phyloP scores from a whole-genome alignment of 2,329 filamentous ascomycete species.

The Cytospora paraplurivora region DNA sequence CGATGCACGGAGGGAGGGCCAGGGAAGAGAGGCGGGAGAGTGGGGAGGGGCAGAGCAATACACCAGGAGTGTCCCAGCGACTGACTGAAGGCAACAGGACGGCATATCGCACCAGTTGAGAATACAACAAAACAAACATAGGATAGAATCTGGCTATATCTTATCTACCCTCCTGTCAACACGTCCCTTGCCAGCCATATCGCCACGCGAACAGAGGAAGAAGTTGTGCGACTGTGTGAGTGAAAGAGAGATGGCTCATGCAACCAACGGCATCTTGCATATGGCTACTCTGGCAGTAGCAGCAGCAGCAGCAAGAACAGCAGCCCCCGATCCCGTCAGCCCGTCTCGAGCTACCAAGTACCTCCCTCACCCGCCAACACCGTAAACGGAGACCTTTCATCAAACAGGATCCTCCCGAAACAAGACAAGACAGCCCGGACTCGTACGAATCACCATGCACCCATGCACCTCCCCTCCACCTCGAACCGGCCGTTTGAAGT shows the following conservation, averaged over 20 bases:
- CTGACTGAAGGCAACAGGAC: too few relatives aligned
- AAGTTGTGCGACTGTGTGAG: too few relatives aligned
- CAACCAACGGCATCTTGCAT: slow-evolving; percentile 20
- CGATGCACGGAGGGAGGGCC: background rate
- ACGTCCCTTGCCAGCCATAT: too few relatives aligned
- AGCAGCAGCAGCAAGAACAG: background rate
- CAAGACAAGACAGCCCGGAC: background rate
- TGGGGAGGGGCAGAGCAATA: background rate
- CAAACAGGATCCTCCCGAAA: background rate
- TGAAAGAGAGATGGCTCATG: slow-evolving; percentile 20
- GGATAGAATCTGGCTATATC: too few relatives aligned
- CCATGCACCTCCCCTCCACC: background rate
- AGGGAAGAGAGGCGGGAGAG: background rate
- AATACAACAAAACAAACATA: too few relatives aligned
- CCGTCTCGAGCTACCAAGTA: background rate
- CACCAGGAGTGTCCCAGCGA: too few relatives aligned
- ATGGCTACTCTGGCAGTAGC: slow-evolving; percentile 1
- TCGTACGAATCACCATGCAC: background rate
- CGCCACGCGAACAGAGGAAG: too few relatives aligned
- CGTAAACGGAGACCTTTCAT: background rate
- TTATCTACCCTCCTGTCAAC: too few relatives aligned
- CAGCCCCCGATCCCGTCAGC: background rate
- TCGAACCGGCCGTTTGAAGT: slow-evolving; percentile 6
- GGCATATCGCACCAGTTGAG: too few relatives aligned
- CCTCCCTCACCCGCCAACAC: too few relatives aligned